These are phyloP conservation scores for Lunularia cruciata DNA, from an alignment of 225 moss, liverwort and hornwort species.

Conservation along the genomic window DNA sequence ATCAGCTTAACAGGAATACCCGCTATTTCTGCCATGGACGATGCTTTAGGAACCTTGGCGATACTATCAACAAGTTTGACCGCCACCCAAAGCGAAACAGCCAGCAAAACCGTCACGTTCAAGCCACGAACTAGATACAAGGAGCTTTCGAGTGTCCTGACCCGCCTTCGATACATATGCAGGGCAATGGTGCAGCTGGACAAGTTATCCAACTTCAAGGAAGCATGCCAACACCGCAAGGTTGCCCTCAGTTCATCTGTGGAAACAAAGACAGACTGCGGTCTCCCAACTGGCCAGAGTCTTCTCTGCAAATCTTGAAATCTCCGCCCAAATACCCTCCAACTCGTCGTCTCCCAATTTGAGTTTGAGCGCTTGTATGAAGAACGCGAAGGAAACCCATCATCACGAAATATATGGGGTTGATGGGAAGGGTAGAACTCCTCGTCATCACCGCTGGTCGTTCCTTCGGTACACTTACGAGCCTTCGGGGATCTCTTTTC, in stretches of 20 bases:
- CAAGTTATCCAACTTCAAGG: neutral
- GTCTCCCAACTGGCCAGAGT: neutral
- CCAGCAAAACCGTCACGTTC: neutral
- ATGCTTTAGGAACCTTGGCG: constrained; percentile 4
- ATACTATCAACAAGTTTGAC: constrained; percentile 7
- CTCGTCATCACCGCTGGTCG: too few relatives aligned
- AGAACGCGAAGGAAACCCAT: too few relatives aligned
- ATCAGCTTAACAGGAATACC: constrained; percentile 3
- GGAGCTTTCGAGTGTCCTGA: neutral
- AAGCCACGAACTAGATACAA: neutral
- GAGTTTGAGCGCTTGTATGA: too few relatives aligned
- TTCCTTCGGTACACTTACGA: too few relatives aligned
- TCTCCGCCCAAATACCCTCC: neutral
- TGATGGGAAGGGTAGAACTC: too few relatives aligned
- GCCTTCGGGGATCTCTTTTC: too few relatives aligned
- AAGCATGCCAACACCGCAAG: constrained; percentile 4
- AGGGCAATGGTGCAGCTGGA: constrained; percentile 5
- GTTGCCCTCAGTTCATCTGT: neutral
- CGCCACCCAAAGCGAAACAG: constrained; percentile 12
- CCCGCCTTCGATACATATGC: neutral
- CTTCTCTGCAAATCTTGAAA: neutral
- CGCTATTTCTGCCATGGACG: neutral
- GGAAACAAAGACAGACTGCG: neutral
- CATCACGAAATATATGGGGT: too few relatives aligned
- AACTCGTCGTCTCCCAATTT: neutral